Evolutionary conservation across 371 early-diverging fungal genomes (phyloP).

Genomic region (Mucor indicus): DNA sequence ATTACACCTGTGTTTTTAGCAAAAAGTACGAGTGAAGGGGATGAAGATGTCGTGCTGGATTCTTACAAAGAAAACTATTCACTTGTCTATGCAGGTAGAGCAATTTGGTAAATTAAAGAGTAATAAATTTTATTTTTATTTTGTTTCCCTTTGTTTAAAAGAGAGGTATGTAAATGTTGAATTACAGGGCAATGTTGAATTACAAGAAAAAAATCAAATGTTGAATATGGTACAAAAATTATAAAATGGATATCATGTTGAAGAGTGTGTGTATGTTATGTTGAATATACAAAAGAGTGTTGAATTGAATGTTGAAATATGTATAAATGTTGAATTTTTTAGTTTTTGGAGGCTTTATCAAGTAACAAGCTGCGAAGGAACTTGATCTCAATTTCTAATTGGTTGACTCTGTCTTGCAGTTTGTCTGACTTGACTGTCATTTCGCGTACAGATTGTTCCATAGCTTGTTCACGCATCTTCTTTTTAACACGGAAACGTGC

Average conservation of each 20-base stretch:
- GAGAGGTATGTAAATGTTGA: too few relatives aligned
- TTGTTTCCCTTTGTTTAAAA: too few relatives aligned
- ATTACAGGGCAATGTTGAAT: conserved; percentile 11
- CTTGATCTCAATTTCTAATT: conserved; percentile 85
- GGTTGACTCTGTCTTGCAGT: conserved; percentile 69
- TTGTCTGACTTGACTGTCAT: conserved; percentile 72
- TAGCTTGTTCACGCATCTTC: conserved; percentile 80
- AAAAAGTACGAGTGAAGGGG: conserved; percentile 9
- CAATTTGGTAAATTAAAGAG: conserved; percentile 19
- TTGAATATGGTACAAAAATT: conserved; percentile 4
- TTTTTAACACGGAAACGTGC: conserved; percentile 94
- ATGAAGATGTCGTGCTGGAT: not conserved
- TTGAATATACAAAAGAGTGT: conserved; percentile 7
- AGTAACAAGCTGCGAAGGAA: conserved; percentile 84
- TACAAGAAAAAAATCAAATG: not conserved
- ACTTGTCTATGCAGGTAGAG: conserved; percentile 16
- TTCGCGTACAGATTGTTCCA: conserved; percentile 80
- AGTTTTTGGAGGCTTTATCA: conserved; percentile 51
- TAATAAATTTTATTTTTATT: too few relatives aligned
- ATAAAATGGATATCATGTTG: too few relatives aligned
- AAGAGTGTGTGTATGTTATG: conserved; percentile 1
- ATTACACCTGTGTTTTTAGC: conserved; percentile 19
- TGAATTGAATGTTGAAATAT: conserved; percentile 10
- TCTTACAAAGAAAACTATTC: conserved; percentile 6
- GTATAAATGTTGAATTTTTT: conserved; percentile 18